Base-by-base conservation (phyloP, 2,329 filamentous ascomycete species). In the Fusarium acutatum region DNA sequence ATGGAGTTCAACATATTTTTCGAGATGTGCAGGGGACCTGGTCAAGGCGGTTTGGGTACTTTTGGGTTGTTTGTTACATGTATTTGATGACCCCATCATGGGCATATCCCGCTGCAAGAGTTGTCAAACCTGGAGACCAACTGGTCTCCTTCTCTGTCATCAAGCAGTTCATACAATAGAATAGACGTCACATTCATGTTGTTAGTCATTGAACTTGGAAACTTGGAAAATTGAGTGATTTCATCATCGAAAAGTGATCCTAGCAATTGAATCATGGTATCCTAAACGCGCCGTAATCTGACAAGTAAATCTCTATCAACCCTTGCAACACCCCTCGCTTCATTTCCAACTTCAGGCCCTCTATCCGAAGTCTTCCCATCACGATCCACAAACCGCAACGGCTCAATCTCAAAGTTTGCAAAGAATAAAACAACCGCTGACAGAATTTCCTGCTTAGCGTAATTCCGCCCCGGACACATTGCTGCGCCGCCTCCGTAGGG, bases 371-470 rank as follows among this genome's bases (percentile, higher is more conserved):
- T 64, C 20, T 60, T 65, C 1, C 74, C 71, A 5, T 72, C 28
- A 0, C 52, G 46, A 18, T 71, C 56, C 5, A 75, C 60, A 41
- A 74, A 76, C 28, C 49, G 37, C 17, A 75, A 17, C 3, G 72
- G 69, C 44, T 75, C 56, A 8, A 77, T 58, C 17, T 78, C 61
- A 28, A 78, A 78, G 3, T 66, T 58, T 10, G 70, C 54, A 40
- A 75, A 65, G 60, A 69, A 67, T 0, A 78, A n/a, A 18, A 69
- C 73, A 4, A 72, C 71, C 34, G 74, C 68, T 17, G 69, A 71
- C 15, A 78, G 41, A 14, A 78, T 78, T 66, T 78, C 77, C 49
- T 75, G 76, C 63, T 77, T 78, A 12, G 77, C 77, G 34, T 77
- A 78, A 26, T 77, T 71, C 6, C 76, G 66, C 3, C 77, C 77